Conservation (phyloP, 805 yeast genomes). For the Maudiozyma barnettii region DNA sequence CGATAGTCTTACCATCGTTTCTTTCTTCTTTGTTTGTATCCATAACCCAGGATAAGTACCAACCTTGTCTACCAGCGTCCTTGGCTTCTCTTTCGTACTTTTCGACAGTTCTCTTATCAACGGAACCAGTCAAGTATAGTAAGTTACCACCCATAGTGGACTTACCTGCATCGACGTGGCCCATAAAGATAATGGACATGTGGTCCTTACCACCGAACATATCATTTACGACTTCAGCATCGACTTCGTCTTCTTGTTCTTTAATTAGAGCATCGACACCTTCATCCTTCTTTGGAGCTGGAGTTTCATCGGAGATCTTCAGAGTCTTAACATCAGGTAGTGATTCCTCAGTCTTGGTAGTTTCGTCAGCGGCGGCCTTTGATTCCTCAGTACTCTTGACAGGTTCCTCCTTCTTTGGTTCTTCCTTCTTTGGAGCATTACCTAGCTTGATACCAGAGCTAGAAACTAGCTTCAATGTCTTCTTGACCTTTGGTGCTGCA, state of each 20-base stretch:
- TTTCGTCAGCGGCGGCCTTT: background rate
- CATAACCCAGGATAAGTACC: slow-evolving; percentile 99
- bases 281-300: slow-evolving; percentile 15
- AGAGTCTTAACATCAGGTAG: slow-evolving; percentile 27
- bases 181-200: slow-evolving; percentile 95
- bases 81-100: slow-evolving; percentile 97
- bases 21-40: slow-evolving; percentile 98
- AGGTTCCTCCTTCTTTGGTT: slow-evolving; percentile 16
- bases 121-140: slow-evolving; percentile 88
- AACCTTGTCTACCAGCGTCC: slow-evolving; percentile 99
- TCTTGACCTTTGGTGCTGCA: slow-evolving; percentile 47
- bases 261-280: slow-evolving; percentile 45
- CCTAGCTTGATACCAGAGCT: slow-evolving; percentile 58
- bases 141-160: slow-evolving; percentile 99
- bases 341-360: slow-evolving; percentile 4
- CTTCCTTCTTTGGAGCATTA: slow-evolving; percentile 37
- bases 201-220: slow-evolving; percentile 97
- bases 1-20: slow-evolving; percentile 97
- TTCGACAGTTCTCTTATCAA: slow-evolving; percentile 96
- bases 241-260: slow-evolving; percentile 74
- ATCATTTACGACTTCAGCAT: slow-evolving; percentile 80
- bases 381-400: slow-evolving; percentile 4
- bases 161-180: slow-evolving; percentile 99
- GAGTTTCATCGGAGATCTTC: slow-evolving; percentile 25
- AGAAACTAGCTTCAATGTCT: slow-evolving; percentile 54